Evolutionary conservation across 768 basidiomycete species (phyloP).

Genomic region (Mycena polygramma): DNA sequence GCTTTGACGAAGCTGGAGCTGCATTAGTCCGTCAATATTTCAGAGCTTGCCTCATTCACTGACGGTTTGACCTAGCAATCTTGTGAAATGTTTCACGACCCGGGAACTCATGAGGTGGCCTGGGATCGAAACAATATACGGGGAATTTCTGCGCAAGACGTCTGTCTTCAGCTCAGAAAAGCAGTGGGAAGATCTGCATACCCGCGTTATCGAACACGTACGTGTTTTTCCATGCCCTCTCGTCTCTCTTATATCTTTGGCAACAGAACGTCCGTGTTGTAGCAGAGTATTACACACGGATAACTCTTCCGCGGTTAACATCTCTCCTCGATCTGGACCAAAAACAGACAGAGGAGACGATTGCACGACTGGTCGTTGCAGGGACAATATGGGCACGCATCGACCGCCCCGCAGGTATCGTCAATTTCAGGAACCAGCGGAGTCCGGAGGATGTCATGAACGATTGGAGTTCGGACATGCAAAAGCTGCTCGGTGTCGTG

Average conservation of each 20-base stretch:
- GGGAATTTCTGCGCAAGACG: conserved; percentile 83
- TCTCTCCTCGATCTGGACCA: conserved; percentile 87
- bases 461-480: conserved; percentile 98
- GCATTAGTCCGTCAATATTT: conserved; percentile 73
- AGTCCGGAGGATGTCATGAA: conserved; percentile 96
- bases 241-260: conserved; percentile 19
- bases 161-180: conserved; percentile 84
- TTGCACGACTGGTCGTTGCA: conserved; percentile 91
- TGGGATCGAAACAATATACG: conserved; percentile 90
- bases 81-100: conserved; percentile 94
- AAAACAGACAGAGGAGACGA: conserved; percentile 88
- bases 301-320: conserved; percentile 86
- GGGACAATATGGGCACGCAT: conserved; percentile 95
- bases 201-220: conserved; percentile 96
- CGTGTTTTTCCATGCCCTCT: conserved; percentile 44
- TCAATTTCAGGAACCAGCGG: conserved; percentile 87
- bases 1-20: conserved; percentile 84
- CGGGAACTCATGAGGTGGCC: conserved; percentile 98
- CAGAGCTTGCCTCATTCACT: conserved; percentile 31
- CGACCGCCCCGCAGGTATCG: conserved; percentile 91
- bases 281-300: conserved; percentile 94
- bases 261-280: conserved; percentile 94
- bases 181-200: conserved; percentile 96
- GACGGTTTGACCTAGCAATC: conserved; percentile 68
- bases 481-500: conserved; percentile 88